These are phyloP conservation scores for Pseudozyma pruni DNA, from an alignment of 1,284 basidiomycete genomes.

Conservation along the genomic window DNA sequence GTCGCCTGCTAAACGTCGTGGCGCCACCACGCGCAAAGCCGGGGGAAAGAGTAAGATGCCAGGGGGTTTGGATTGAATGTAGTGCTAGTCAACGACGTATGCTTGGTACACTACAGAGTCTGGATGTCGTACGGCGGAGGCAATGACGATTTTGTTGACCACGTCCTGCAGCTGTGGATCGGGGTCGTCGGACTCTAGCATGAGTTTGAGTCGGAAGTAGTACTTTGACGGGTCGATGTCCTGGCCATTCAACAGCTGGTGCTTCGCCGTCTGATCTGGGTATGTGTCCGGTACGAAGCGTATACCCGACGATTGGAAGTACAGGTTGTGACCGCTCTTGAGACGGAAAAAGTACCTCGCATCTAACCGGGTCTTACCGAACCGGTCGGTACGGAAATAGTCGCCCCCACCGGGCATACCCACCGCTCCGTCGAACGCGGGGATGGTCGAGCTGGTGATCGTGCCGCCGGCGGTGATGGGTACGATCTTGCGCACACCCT, in stretches of 20 bases:
- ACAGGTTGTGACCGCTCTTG: conserved; percentile 27
- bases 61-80: conserved; percentile 27
- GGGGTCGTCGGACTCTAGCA: conserved; percentile 30
- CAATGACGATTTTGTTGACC: conserved; percentile 39
- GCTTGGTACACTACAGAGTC: conserved; percentile 32
- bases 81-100: conserved; percentile 27
- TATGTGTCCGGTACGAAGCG: conserved; percentile 22
- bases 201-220: conserved; percentile 36
- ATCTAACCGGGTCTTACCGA: conserved; percentile 35
- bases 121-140: conserved; percentile 25
- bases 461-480: conserved; percentile 23
- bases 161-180: conserved; percentile 31
- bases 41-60: conserved; percentile 38
- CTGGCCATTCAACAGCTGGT: conserved; percentile 13
- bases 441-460: conserved; percentile 14
- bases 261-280: conserved; percentile 18
- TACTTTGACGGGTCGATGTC: conserved; percentile 24
- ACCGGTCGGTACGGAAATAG: conserved; percentile 32
- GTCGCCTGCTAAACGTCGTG: conserved; percentile 24
- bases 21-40: background rate
- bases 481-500: conserved; percentile 37
- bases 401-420: conserved; percentile 31
- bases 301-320: conserved; percentile 31
- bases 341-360: conserved; percentile 40
- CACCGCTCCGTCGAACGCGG: conserved; percentile 23